Evolutionary conservation across 169 alveolate species (phyloP).

Genomic region (Condylostoma magnum): DNA sequence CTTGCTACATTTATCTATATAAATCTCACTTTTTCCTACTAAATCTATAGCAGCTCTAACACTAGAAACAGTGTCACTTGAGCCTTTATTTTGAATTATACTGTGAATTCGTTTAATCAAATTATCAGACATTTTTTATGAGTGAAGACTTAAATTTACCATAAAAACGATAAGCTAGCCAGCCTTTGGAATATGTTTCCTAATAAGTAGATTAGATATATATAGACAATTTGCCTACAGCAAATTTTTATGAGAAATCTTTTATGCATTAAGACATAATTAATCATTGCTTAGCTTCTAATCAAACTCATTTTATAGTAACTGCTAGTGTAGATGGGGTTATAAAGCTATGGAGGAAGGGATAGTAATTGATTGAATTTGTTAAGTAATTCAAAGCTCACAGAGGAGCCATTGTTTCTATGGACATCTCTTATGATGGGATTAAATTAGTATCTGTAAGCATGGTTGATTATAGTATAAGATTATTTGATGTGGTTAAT

Average conservation of each 20-base stretch:
- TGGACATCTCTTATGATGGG: slow-evolving; percentile 62
- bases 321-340: slow-evolving; percentile 96
- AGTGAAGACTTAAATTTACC: too few species aligned
- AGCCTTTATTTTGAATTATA: too few species aligned
- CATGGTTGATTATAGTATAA: slow-evolving; percentile 62
- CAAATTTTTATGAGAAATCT: slow-evolving; percentile 15
- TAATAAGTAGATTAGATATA: too few species aligned
- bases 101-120: too few species aligned
- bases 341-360: slow-evolving; percentile 96
- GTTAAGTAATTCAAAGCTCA: slow-evolving; percentile 97
- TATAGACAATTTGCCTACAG: slow-evolving; percentile 6
- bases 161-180: too few species aligned
- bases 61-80: too few species aligned
- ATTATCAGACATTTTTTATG: too few species aligned
- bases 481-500: slow-evolving; percentile 69
- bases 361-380: slow-evolving; percentile 91
- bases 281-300: neutral
- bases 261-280: slow-evolving; percentile 29
- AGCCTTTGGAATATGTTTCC: too few species aligned
- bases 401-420: slow-evolving; percentile 76
- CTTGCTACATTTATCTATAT: too few species aligned
- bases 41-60: too few species aligned
- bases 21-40: too few species aligned
- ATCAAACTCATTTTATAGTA: slow-evolving; percentile 59
- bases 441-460: slow-evolving; percentile 61